These are phyloP conservation scores for Hygrocybe punicea DNA, from an alignment of 768 basidiomycete species.

Conservation along the genomic window DNA sequence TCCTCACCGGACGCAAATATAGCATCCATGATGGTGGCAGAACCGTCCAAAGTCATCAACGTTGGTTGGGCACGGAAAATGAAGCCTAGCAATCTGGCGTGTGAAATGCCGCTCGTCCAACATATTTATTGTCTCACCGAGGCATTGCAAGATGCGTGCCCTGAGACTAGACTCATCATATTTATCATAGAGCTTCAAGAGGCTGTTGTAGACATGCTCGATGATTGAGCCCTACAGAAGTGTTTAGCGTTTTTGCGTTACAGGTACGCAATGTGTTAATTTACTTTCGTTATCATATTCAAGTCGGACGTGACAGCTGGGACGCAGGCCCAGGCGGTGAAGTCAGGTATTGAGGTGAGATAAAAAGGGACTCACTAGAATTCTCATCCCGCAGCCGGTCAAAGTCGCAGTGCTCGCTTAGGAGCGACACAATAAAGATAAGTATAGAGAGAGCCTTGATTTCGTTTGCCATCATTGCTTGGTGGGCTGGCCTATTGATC, in stretches of 20 bases:
- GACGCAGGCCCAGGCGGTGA: neutral
- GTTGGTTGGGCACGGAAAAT: constrained; percentile 90
- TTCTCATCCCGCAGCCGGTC: constrained; percentile 67
- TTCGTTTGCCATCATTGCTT: constrained; percentile 47
- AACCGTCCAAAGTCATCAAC: constrained; percentile 78
- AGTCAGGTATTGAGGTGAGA: neutral
- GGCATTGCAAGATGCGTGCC: constrained; percentile 75
- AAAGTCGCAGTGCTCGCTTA: constrained; percentile 88
- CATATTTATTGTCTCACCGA: constrained; percentile 52
- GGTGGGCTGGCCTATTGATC: constrained; percentile 42
- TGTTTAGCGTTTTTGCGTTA: neutral
- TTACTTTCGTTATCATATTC: constrained; percentile 54
- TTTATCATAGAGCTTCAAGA: constrained; percentile 71
- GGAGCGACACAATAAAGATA: constrained; percentile 78
- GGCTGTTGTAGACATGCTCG: constrained; percentile 75
- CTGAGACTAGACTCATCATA: constrained; percentile 56
- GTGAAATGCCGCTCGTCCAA: neutral
- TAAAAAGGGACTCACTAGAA: constrained; percentile 43
- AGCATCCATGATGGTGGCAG: constrained; percentile 82
- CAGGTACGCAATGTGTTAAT: neutral
- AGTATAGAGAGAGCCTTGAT: constrained; percentile 60
- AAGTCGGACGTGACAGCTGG: constrained; percentile 57
- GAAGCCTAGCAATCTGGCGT: constrained; percentile 54
- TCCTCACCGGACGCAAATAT: constrained; percentile 76
- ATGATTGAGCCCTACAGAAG: constrained; percentile 61